Percentiles rank a stretch among this genome's conserved stretches.
Conservation (phyloP, 2,329 filamentous ascomycete genomes). For the Cephalotrichum gorgonifer region DNA sequence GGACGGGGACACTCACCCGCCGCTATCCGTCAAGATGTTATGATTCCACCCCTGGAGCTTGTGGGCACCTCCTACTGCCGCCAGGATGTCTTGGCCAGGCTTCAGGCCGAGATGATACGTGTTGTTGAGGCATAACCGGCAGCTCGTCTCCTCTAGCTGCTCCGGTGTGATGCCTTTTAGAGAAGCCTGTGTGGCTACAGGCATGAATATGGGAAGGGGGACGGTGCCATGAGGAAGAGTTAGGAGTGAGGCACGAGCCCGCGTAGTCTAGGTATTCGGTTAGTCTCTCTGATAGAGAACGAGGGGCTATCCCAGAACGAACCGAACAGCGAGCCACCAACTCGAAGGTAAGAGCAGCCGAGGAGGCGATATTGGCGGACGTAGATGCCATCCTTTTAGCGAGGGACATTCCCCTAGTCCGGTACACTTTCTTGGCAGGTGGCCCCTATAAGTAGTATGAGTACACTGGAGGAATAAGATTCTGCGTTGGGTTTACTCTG, state of each 20-base stretch:
- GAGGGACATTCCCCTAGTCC: constrained; percentile 15
- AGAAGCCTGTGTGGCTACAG: constrained; percentile 91
- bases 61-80: constrained; percentile 84
- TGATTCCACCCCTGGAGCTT: constrained; percentile 90
- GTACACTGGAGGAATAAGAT: no score
- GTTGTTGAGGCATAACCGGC: constrained; percentile 90
- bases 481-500: no score
- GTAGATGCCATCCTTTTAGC: constrained; percentile 33
- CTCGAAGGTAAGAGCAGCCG: constrained; percentile 67
- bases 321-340: constrained; percentile 72
- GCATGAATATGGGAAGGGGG: constrained; percentile 92
- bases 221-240: constrained; percentile 87
- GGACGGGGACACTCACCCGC: constrained; percentile 37
- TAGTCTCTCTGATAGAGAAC: neutral
- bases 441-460: no score
- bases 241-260: constrained; percentile 80
- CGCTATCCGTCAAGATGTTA: constrained; percentile 82
- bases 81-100: constrained; percentile 81
- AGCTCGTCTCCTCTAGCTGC: constrained; percentile 82
- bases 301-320: constrained; percentile 22
- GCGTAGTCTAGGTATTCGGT: constrained; percentile 58
- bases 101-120: constrained; percentile 95
- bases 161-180: constrained; percentile 89
- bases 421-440: neutral
- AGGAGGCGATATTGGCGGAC: constrained; percentile 35